Base-by-base conservation (phyloP, 345 rosid genomes). In the Brassica incana region DNA sequence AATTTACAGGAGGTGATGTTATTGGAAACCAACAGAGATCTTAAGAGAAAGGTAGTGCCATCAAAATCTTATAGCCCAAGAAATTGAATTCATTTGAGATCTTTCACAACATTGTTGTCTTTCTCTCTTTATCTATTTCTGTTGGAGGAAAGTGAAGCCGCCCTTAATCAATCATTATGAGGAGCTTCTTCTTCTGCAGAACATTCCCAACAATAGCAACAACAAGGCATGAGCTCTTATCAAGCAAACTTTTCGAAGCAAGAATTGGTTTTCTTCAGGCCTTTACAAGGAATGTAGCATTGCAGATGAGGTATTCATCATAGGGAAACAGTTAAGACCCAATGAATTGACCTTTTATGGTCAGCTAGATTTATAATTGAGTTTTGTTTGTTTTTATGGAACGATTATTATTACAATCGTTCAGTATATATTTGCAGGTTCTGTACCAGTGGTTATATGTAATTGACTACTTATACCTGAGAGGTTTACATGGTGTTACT, bases 11-110 rank as follows among this genome's bases (percentile, higher is more conserved):
- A 82, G 65, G 80, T 78, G 50, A 66, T 70, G 77, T 27, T 82
- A 43, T 60, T 78, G 77, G 85, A 82, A 70, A 78, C 82, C 74
- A 82, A 82, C 74, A 78, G 65, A 78, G 80, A 33, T 23, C 80
- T 82, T 36, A 78, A 77, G 62, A 82, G 70, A 71, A 78, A 82
- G 85, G 80, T 82, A 74, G 8, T 16, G 45, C 15, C 25, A 78
- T 58, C 36, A 5, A 36, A 69, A 71, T 35, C 66, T 70, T 69
- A 6, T 30, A 25, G 3, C 12, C 5, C 74, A 66, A 74, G 71
- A 45, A 63, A 68, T 3, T 35, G 60, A 63, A 52, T 3, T 59
- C 61, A 15, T 69, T 74, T 38, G 40, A 63, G 52, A 35, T 69
- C 8, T 73, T 71, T 62, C 23, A 16, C 12, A 45, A 72, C 30